phyloP scores from a whole-genome alignment of 768 basidiomycete genomes.

The Pulveroboletus sp. region DNA sequence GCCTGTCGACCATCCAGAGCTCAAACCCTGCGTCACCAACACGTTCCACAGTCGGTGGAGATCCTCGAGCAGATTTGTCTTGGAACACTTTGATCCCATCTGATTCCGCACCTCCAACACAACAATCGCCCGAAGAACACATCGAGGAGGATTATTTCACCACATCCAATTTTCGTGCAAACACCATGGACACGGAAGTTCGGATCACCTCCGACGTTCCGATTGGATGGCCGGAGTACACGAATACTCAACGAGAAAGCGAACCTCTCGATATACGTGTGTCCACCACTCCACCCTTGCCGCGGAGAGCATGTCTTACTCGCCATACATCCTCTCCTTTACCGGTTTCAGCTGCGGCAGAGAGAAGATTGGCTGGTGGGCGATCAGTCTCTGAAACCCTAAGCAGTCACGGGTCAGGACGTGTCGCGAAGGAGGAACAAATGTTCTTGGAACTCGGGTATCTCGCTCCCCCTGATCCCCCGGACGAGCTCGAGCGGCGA shows the following conservation, averaged over 20 bases:
- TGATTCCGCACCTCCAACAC: slow-evolving; percentile 18
- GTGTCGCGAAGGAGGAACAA: slow-evolving; percentile 63
- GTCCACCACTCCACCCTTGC: slow-evolving; percentile 44
- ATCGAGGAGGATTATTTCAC: slow-evolving; percentile 32
- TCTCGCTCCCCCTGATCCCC: slow-evolving; percentile 77
- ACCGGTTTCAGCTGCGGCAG: slow-evolving; percentile 39
- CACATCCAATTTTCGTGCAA: slow-evolving; percentile 23
- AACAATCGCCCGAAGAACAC: slow-evolving; percentile 23
- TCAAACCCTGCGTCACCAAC: slow-evolving; percentile 25
- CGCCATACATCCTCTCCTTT: slow-evolving; percentile 65
- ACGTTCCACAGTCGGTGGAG: slow-evolving; percentile 5
- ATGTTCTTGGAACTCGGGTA: slow-evolving; percentile 63
- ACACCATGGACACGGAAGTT: slow-evolving; percentile 16
- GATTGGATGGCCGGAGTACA: slow-evolving; percentile 27
- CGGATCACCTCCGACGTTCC: slow-evolving; percentile 16
- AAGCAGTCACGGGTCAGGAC: slow-evolving; percentile 37
- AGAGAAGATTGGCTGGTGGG: slow-evolving; percentile 33
- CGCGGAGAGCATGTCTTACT: slow-evolving; percentile 51
- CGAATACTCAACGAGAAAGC: slow-evolving; percentile 23
- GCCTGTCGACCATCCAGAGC: slow-evolving; percentile 22
- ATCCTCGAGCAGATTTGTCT: slow-evolving; percentile 6
- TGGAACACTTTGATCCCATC: slow-evolving; percentile 6
- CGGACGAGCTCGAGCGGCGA: slow-evolving; percentile 77
- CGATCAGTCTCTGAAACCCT: slow-evolving; percentile 31
- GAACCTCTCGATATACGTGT: slow-evolving; percentile 29